phyloP scores from a whole-genome alignment of 768 basidiomycete genomes.

The Tylopilus plumbeoviolaceoides region DNA sequence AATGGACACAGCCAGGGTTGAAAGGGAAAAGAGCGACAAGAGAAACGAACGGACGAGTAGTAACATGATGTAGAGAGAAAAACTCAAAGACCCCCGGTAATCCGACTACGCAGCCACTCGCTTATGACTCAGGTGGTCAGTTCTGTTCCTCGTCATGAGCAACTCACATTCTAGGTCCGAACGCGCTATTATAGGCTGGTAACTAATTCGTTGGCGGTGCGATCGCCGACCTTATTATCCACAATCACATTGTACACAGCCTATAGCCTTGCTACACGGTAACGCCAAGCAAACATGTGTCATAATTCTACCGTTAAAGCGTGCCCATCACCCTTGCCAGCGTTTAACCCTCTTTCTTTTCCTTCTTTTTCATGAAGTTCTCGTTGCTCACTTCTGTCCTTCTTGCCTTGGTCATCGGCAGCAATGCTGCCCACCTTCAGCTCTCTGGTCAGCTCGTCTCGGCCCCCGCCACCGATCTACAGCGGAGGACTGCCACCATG shows the following conservation, averaged over 20 bases:
- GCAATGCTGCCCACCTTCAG: constrained; percentile 11
- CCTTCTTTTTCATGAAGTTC: constrained; percentile 10
- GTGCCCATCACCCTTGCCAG: background rate
- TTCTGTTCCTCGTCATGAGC: too few relatives aligned
- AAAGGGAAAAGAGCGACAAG: constrained; percentile 10
- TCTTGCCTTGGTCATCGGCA: constrained; percentile 4
- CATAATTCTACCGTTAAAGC: constrained; percentile 1
- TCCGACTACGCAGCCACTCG: background rate
- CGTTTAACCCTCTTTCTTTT: background rate
- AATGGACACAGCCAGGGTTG: constrained; percentile 29
- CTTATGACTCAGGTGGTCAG: too few relatives aligned
- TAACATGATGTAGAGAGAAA: constrained; percentile 18
- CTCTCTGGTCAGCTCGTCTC: constrained; percentile 13
- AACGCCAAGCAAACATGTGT: too few relatives aligned
- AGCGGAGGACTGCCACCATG: constrained; percentile 26
- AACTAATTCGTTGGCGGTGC: too few relatives aligned
- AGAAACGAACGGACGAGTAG: constrained; percentile 22
- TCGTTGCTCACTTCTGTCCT: constrained; percentile 6
- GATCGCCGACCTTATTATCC: too few relatives aligned
- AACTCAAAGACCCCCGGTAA: background rate
- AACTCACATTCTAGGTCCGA: too few relatives aligned
- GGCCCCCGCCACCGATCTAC: constrained; percentile 8
- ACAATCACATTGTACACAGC: too few relatives aligned
- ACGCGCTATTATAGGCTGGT: too few relatives aligned
- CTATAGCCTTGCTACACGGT: too few relatives aligned